A percentile compares a stretch with the other conserved stretches of the same genome.
phyloP scores from a whole-genome alignment of 305 asterid genomes.

The Fraxinus ornus region DNA sequence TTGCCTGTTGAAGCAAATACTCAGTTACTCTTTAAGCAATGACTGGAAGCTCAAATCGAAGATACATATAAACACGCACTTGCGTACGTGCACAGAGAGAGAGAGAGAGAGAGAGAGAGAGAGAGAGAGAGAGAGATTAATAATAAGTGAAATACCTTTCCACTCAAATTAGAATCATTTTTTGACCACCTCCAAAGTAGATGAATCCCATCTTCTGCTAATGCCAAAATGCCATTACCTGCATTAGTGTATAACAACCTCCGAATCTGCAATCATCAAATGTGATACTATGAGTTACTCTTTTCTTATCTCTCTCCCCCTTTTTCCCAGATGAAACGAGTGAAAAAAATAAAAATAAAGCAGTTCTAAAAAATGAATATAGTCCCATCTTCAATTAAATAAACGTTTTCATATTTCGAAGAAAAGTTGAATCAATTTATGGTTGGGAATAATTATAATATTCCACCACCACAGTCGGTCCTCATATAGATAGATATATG shows the following conservation, averaged over 20 bases:
- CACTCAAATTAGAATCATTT: constrained; percentile 26
- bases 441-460: background rate
- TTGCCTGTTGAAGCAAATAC: constrained; percentile 42
- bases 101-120: background rate
- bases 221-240: constrained; percentile 62
- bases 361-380: background rate
- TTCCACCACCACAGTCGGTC: background rate
- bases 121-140: background rate
- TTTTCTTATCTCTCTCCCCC: background rate
- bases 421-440: background rate
- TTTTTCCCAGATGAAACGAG: background rate
- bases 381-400: background rate
- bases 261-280: constrained; percentile 56
- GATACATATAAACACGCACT: background rate
- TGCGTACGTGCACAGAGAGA: background rate
- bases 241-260: constrained; percentile 65
- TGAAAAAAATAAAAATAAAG: background rate
- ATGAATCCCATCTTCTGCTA: constrained; percentile 67
- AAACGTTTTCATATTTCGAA: background rate
- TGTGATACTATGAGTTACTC: background rate
- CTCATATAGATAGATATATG: background rate
- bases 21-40: constrained; percentile 1
- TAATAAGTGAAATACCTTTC: constrained; percentile 36
- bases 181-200: constrained; percentile 64
- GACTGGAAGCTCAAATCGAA: background rate